These are phyloP conservation scores for Colletotrichum magnum DNA, from an alignment of 2,329 filamentous ascomycete genomes.

Conservation along the genomic window DNA sequence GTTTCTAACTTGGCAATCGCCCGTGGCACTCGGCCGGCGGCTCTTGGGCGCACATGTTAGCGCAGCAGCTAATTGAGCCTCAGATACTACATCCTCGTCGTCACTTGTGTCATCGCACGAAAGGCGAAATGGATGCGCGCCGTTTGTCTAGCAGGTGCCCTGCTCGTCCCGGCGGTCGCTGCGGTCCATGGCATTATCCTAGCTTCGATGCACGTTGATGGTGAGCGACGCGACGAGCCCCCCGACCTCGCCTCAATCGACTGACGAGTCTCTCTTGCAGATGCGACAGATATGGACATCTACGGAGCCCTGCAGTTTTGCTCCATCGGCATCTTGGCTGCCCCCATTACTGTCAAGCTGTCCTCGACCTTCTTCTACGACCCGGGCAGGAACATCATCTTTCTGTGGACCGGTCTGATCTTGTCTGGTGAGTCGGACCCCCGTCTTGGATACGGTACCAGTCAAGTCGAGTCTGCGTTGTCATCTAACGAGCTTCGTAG, in stretches of 20 bases:
- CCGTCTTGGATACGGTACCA: no score
- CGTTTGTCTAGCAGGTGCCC: slow-evolving; percentile 73
- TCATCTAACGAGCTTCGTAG: slow-evolving; percentile 48
- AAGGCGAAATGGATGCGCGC: slow-evolving; percentile 73
- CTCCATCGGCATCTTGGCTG: slow-evolving; percentile 75
- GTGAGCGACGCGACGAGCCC: slow-evolving; percentile 57
- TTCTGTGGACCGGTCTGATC: slow-evolving; percentile 74
- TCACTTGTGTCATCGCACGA: slow-evolving; percentile 74
- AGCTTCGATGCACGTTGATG: slow-evolving; percentile 69
- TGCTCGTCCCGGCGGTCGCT: slow-evolving; percentile 74
- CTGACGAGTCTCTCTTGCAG: slow-evolving; percentile 51
- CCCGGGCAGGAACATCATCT: slow-evolving; percentile 75
- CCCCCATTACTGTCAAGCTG: slow-evolving; percentile 72
- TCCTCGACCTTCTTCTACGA: slow-evolving; percentile 76
- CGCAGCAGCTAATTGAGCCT: slow-evolving; percentile 23
- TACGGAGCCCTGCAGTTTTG: slow-evolving; percentile 79
- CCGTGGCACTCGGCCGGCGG: slow-evolving; percentile 1
- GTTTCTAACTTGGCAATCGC: slow-evolving; percentile 2
- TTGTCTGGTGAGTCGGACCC: slow-evolving; percentile 64
- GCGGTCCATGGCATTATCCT: slow-evolving; percentile 75
- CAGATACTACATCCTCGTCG: slow-evolving; percentile 75
- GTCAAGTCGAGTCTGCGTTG: no score
- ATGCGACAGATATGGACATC: slow-evolving; percentile 76
- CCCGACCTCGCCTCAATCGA: not conserved
- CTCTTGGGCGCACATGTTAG: slow-evolving; percentile 5